Evolutionary conservation across 2,329 filamentous ascomycete genomes (phyloP), one percentile per base, ranked within the genome.

Genomic region (Nannizzia gypsea): DNA sequence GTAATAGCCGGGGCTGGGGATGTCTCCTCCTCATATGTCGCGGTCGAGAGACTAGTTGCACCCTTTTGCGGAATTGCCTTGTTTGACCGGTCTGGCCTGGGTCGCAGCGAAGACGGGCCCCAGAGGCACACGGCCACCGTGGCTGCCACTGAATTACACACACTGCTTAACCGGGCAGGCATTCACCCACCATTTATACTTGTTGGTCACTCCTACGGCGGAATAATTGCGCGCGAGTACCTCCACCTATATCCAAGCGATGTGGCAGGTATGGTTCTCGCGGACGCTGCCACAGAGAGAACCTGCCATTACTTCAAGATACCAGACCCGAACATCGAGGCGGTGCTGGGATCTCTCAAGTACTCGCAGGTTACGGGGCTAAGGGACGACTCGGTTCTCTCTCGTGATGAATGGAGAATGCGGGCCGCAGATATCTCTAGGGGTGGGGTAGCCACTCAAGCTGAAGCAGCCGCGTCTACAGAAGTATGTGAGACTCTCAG

Each of bases 181-280:
- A 60, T 73, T 0, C 6, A 40, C 0, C 65, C 70, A 5, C 73
- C 72, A 1, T 66, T 71, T 15, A 46, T 74, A 2, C 64, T 76
- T 4, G 67, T 71, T 1, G 73, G 67, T 1, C 74, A 76, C 62
- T 75, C 72, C 9, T 76, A 74, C 57, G 74, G 74, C 6, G 73
- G 66, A 0, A 70, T 75, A 46, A 64, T 75, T 44, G 71, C 72
- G 17, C 69, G 74, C 3, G 72, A 75, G 56, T 75, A 69, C 58
- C 63, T 76, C 13, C 70, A 75, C 59, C 61, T 71, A 0, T 64
- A 68, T 31, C 60, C 65, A 0, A 63, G 63, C 1, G 63, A 68
- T 5, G 67, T 75, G 1, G 66, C 62, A 1, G 72, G 73, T 1
- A 72, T 75, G 66, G 72, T 76, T 1, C 67, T 76, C 5, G 64